These are phyloP conservation scores for Zizania latifolia DNA, from an alignment of 176 grass and related monocot genomes.

Conservation along the genomic window DNA sequence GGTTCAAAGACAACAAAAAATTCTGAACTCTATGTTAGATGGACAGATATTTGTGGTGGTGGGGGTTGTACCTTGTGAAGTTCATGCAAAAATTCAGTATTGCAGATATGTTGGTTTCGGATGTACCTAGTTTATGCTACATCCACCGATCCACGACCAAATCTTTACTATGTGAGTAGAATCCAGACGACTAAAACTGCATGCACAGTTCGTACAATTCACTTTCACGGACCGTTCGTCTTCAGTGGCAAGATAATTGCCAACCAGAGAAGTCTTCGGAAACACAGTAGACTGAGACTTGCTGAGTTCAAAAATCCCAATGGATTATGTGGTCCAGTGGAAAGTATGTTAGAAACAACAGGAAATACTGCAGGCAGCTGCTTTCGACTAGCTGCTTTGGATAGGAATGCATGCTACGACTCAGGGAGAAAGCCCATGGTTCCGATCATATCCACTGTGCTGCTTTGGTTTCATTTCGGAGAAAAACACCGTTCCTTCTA, in stretches of 20 bases:
- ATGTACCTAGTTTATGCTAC: too few species aligned
- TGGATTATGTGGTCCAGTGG: not conserved
- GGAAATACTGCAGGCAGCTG: not conserved
- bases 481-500: not conserved
- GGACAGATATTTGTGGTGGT: too few species aligned
- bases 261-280: not conserved
- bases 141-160: too few species aligned
- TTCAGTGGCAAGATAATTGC: not conserved
- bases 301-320: not conserved
- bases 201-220: not conserved
- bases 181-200: not conserved
- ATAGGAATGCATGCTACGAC: too few species aligned
- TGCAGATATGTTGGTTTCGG: too few species aligned
- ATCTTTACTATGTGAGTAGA: not conserved
- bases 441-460: not conserved
- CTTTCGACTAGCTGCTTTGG: too few species aligned
- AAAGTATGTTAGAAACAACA: not conserved
- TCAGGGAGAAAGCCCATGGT: not conserved
- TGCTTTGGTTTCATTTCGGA: slow-evolving; percentile 31
- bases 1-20: too few species aligned
- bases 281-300: not conserved
- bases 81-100: too few species aligned
- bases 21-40: too few species aligned
- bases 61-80: too few species aligned
- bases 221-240: not conserved